These are phyloP conservation scores for Penicillium sp. DNA, from an alignment of 2,329 filamentous ascomycete species.

Conservation along the genomic window DNA sequence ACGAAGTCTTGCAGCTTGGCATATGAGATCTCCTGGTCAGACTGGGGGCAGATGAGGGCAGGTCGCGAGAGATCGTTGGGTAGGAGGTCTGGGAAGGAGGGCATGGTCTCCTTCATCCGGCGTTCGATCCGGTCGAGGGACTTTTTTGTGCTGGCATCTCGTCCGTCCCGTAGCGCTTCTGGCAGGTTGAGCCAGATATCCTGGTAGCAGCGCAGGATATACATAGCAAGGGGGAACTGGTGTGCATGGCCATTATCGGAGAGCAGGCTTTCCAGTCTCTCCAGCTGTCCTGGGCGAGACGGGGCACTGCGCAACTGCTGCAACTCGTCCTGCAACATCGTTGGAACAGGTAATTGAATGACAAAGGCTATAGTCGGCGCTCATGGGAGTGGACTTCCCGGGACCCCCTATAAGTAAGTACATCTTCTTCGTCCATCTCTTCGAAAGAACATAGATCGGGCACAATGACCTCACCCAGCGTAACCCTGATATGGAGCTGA, in stretches of 20 bases:
- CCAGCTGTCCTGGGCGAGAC: slow-evolving; percentile 1
- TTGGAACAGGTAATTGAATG: background rate
- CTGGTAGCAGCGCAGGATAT: slow-evolving; percentile 9
- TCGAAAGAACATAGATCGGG: background rate
- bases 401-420: background rate
- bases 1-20: slow-evolving; percentile 3
- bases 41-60: slow-evolving; percentile 5
- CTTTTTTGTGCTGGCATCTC: background rate
- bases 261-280: slow-evolving; percentile 3
- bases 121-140: background rate
- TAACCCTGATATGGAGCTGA: background rate
- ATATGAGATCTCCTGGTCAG: slow-evolving; percentile 6
- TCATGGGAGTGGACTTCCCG: background rate
- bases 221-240: slow-evolving; percentile 4
- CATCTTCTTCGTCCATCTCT: too few species aligned
- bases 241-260: background rate
- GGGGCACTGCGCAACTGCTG: slow-evolving; percentile 1
- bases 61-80: background rate
- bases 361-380: background rate
- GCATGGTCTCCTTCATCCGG: background rate
- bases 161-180: background rate
- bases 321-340: slow-evolving; percentile 7
- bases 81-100: slow-evolving; percentile 1
- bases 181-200: slow-evolving; percentile 10
- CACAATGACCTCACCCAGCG: background rate